Conservation (phyloP, 2,329 filamentous ascomycete species). For the Penicillium brevicompactum region DNA sequence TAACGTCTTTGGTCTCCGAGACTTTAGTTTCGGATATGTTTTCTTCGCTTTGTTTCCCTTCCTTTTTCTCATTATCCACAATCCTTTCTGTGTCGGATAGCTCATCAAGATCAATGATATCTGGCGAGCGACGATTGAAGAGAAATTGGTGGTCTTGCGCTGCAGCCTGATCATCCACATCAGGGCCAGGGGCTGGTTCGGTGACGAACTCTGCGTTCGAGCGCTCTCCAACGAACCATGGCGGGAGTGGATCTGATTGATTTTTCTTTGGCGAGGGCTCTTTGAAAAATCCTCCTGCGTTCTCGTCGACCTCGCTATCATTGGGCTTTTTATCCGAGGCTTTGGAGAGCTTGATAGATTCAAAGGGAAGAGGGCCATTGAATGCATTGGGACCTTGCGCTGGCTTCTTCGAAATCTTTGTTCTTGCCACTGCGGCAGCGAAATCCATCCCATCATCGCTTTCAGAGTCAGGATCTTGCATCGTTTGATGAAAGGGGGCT, state of each 20-base stretch:
- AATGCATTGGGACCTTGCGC: conserved; percentile 56
- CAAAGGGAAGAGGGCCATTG: conserved; percentile 84
- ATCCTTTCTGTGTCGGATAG: conserved; percentile 30
- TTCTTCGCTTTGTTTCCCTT: conserved; percentile 6
- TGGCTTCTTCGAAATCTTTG: conserved; percentile 61
- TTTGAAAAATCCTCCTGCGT: conserved; percentile 67
- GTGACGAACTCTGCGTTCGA: conserved; percentile 35
- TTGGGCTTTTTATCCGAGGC: conserved; percentile 45
- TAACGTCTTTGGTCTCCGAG: too few species aligned
- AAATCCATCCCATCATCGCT: conserved; percentile 79
- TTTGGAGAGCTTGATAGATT: conserved; percentile 72
- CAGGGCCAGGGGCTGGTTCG: conserved; percentile 26
- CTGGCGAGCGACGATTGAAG: conserved; percentile 34
- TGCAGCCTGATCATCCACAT: conserved; percentile 23
- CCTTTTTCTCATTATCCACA: conserved; percentile 34
- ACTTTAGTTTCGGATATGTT: neutral
- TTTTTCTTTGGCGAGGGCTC: conserved; percentile 38
- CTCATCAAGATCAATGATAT: conserved; percentile 45
- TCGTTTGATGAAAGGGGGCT: conserved; percentile 21
- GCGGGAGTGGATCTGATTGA: conserved; percentile 41
- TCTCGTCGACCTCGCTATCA: conserved; percentile 56
- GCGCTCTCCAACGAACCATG: conserved; percentile 48
- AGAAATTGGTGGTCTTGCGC: conserved; percentile 30
- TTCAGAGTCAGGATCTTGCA: conserved; percentile 41
- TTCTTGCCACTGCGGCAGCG: conserved; percentile 72